Evolutionary conservation across 441 rosid genomes (phyloP).

Genomic region (Metrosideros polymorpha): DNA sequence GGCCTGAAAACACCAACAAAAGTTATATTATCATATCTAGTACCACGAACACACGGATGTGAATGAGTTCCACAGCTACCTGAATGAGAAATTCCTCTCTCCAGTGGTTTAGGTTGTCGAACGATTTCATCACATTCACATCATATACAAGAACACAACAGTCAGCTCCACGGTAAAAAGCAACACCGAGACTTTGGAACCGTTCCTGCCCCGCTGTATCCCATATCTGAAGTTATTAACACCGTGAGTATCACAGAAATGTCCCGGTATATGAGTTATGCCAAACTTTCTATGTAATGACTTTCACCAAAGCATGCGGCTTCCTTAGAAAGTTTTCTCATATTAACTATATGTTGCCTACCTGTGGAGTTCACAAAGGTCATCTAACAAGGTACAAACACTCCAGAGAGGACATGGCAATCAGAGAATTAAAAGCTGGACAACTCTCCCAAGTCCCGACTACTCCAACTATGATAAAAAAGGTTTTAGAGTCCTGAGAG

Average conservation of each 20-base stretch:
- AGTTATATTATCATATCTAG: background rate
- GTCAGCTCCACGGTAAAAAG: constrained; percentile 16
- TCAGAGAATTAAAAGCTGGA: background rate
- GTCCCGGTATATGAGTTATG: background rate
- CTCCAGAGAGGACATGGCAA: background rate
- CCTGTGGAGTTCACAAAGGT: background rate
- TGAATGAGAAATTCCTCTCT: constrained; percentile 13
- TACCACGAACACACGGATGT: background rate
- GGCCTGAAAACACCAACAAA: constrained; percentile 1
- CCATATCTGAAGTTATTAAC: constrained; percentile 10
- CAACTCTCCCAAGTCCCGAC: background rate
- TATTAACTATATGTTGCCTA: background rate
- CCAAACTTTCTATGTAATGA: background rate
- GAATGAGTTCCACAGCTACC: background rate
- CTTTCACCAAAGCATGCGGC: background rate
- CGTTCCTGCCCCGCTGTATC: constrained; percentile 16
- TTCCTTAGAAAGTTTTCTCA: background rate
- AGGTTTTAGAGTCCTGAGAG: background rate
- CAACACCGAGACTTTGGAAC: constrained; percentile 17
- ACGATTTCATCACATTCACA: constrained; percentile 13
- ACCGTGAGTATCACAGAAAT: background rate
- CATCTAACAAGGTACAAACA: background rate
- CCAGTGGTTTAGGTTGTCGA: constrained; percentile 15
- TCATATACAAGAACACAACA: constrained; percentile 17
- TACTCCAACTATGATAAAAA: background rate